These are phyloP conservation scores for Aureoboletus auriporus DNA, from an alignment of 768 basidiomycete genomes.

Conservation along the genomic window DNA sequence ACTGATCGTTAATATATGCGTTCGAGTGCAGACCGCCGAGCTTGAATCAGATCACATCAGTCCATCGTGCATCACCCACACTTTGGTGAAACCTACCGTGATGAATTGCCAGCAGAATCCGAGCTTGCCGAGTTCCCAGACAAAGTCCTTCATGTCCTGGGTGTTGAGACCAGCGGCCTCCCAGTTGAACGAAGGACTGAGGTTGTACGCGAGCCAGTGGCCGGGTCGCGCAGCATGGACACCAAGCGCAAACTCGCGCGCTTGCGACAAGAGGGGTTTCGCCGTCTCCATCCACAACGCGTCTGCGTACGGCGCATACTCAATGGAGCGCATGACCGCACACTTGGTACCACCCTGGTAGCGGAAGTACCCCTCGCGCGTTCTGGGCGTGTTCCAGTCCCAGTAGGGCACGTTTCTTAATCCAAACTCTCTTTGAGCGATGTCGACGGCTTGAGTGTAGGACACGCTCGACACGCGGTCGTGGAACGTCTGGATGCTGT, in stretches of 20 bases:
- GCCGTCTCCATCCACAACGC: slow-evolving; percentile 97
- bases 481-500: slow-evolving; percentile 57
- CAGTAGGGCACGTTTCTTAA: slow-evolving; percentile 75
- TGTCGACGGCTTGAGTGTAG: slow-evolving; percentile 60
- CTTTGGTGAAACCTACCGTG: slow-evolving; percentile 55
- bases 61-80: slow-evolving; percentile 1
- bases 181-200: slow-evolving; percentile 94
- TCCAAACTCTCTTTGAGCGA: slow-evolving; percentile 80
- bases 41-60: slow-evolving; percentile 36
- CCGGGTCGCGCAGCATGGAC: slow-evolving; percentile 79
- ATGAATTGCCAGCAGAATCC: slow-evolving; percentile 99
- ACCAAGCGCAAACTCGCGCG: slow-evolving; percentile 86
- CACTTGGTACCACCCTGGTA: slow-evolving; percentile 97
- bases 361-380: slow-evolving; percentile 94
- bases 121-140: slow-evolving; percentile 92
- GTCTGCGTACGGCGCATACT: slow-evolving; percentile 93
- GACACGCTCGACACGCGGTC: slow-evolving; percentile 63
- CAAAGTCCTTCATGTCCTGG: slow-evolving; percentile 80
- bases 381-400: slow-evolving; percentile 93
- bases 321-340: slow-evolving; percentile 86
- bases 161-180: slow-evolving; percentile 87
- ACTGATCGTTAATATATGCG: slow-evolving; percentile 92
- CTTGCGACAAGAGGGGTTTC: slow-evolving; percentile 88
- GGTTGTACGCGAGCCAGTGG: slow-evolving; percentile 96
- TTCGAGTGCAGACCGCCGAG: slow-evolving; percentile 97